Conservation (phyloP, 139 green algal genomes). For the Desmodesmus armatus region DNA sequence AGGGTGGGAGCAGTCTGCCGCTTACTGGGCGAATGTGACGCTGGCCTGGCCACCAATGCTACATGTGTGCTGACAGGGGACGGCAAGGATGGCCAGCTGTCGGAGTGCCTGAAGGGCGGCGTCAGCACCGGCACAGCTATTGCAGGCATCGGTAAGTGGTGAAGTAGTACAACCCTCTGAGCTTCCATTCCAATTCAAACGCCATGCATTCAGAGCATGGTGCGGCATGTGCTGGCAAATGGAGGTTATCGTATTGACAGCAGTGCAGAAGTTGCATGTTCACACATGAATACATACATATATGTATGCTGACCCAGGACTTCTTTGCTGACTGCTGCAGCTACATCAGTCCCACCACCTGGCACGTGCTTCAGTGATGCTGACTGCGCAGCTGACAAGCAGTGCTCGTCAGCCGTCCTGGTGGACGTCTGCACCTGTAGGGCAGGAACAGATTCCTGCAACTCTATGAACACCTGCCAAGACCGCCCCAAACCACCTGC, state of each 20-base stretch:
- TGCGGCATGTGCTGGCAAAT: not conserved
- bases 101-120: not conserved
- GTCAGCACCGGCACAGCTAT: not conserved
- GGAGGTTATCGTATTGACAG: not conserved
- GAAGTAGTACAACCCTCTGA: not conserved
- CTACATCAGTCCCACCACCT: not conserved
- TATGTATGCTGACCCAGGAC: not conserved
- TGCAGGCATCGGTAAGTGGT: not conserved
- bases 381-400: not conserved
- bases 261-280: not conserved
- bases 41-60: not conserved
- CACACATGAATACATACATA: not conserved
- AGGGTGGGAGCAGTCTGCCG: not conserved
- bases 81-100: not conserved
- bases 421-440: conserved; percentile 1
- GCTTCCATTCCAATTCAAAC: too few species aligned
- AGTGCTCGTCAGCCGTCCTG: not conserved
- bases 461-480: not conserved
- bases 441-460: not conserved
- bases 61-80: not conserved
- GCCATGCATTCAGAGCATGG: too few species aligned
- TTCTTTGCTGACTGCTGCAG: not conserved
- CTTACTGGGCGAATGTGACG: not conserved
- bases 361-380: not conserved
- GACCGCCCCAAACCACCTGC: not conserved